Evolutionary conservation across 257 asterid species (phyloP), one percentile per base, ranked within the genome.

Genomic region (Primulina tabacum): DNA sequence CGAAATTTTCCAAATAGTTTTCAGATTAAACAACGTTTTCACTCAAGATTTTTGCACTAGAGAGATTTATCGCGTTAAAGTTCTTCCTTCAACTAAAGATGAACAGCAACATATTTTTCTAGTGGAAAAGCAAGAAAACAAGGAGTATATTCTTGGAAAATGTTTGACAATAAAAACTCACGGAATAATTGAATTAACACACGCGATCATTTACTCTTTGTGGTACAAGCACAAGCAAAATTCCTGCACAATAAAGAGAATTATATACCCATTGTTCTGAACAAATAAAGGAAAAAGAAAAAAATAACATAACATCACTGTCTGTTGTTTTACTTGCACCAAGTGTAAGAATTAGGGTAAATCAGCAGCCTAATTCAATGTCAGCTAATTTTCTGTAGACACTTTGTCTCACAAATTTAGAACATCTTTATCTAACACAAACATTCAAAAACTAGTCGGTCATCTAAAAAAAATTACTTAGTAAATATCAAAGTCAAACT

Each of bases 291-390:
- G 47, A 8, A 37, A 33, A 33, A 33, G 0, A 8, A 35, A 35
- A 8, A 35, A 35, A 35, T 7, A 35, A 6, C 43, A 35, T 35
- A 33, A 8, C 52, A 40, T 11, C 52, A 40, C 17, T 11, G 5
- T 40, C 52, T 40, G 52, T 40, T 40, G 52, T 40, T 40, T 37
- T 40, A 40, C 17, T 40, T 11, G 1, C 8, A 40, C 52, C 3
- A 53, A 50, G 16, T 30, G 34, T 7, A 24, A 26, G 57, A 38
- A 26, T 21, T 29, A 34, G 67, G 43, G 26, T 8, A 71, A 32
- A 50, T 35, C 38, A 29, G 62, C 32, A 71, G 14, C 75, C 62
- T 30, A 57, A 29, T 38, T 60, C 32, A 30, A 66, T 64, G n/a
- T 59, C 38, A 56, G 52, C 24, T 24, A 20, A 26, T 16, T 60